Percentiles rank a stretch among this genome's conserved stretches.
Evolutionary conservation across 2,329 filamentous ascomycete species (phyloP).

Genomic region (Pseudofabraea citricarpa): DNA sequence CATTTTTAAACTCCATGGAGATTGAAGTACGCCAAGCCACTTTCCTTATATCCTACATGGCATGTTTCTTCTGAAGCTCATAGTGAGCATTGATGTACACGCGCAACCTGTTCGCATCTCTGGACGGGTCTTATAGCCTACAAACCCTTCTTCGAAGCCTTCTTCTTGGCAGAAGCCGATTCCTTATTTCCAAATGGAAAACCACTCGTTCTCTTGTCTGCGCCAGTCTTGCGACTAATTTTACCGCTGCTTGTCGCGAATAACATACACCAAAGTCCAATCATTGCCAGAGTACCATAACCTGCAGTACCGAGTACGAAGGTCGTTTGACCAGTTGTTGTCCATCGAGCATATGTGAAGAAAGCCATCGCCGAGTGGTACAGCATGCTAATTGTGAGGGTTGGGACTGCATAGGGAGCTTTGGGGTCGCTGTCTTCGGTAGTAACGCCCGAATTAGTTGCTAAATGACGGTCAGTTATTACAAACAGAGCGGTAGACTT

Average conservation of each 20-base stretch:
- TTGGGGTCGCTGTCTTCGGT: slow-evolving; percentile 40
- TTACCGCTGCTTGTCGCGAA: slow-evolving; percentile 46
- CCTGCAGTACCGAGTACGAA: slow-evolving; percentile 48
- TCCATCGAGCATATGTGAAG: slow-evolving; percentile 56
- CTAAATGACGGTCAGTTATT: slow-evolving; percentile 11
- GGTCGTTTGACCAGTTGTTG: slow-evolving; percentile 39
- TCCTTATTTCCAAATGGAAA: slow-evolving; percentile 61
- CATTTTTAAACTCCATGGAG: too few species aligned
- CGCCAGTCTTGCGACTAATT: slow-evolving; percentile 58
- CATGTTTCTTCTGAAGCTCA: too few species aligned
- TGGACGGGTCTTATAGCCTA: too few species aligned
- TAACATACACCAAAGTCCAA: slow-evolving; percentile 54
- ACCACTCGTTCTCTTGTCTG: slow-evolving; percentile 61
- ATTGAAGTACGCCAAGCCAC: too few species aligned
- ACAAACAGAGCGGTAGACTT: not conserved
- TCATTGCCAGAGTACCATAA: slow-evolving; percentile 42
- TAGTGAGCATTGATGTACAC: too few species aligned
- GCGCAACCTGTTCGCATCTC: too few species aligned
- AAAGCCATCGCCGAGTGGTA: slow-evolving; percentile 54
- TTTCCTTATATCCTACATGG: too few species aligned
- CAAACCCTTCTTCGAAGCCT: slow-evolving; percentile 15
- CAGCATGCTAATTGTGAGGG: slow-evolving; percentile 49
- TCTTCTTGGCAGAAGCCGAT: slow-evolving; percentile 26
- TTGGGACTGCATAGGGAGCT: slow-evolving; percentile 54
- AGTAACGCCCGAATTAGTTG: slow-evolving; percentile 29